Evolutionary conservation across 306 rosid genomes (phyloP).

Genomic region (Dalbergia cultrata): DNA sequence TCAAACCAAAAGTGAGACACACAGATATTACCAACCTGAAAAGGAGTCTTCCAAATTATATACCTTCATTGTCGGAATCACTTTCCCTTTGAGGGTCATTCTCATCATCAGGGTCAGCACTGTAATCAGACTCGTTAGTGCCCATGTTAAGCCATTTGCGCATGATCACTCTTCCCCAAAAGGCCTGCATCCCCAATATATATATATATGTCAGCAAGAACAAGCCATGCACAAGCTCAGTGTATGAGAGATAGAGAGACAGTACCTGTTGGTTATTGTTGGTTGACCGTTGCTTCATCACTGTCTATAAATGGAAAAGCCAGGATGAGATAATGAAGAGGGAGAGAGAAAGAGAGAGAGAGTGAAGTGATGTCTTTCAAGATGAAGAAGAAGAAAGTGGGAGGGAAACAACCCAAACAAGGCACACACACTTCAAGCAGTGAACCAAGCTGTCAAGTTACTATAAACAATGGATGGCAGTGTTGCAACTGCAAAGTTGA

Average conservation of each 20-base stretch:
- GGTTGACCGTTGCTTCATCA: slow-evolving; percentile 64
- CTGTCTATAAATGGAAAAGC: slow-evolving; percentile 29
- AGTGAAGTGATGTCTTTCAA: slow-evolving; percentile 1
- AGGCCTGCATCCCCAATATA: slow-evolving; percentile 63
- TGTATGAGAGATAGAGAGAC: background rate
- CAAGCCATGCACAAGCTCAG: slow-evolving; percentile 13
- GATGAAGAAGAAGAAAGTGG: background rate
- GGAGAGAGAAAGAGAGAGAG: background rate
- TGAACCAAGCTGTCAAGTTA: background rate
- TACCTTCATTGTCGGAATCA: slow-evolving; percentile 72
- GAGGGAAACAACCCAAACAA: background rate
- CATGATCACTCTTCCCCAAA: slow-evolving; percentile 79
- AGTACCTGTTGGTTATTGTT: slow-evolving; percentile 67
- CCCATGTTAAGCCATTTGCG: slow-evolving; percentile 86
- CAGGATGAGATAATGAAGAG: slow-evolving; percentile 35
- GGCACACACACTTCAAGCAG: background rate
- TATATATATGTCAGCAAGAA: background rate
- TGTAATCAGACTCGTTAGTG: slow-evolving; percentile 64
- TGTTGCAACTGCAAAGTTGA: background rate
- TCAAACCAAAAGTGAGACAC: slow-evolving; percentile 9
- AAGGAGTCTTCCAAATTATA: background rate
- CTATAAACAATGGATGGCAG: background rate
- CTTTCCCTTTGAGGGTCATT: slow-evolving; percentile 51
- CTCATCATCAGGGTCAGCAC: slow-evolving; percentile 70
- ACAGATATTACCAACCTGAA: background rate